Conservation (phyloP, 2,329 filamentous ascomycete genomes). For the Cytospora schulzeri region DNA sequence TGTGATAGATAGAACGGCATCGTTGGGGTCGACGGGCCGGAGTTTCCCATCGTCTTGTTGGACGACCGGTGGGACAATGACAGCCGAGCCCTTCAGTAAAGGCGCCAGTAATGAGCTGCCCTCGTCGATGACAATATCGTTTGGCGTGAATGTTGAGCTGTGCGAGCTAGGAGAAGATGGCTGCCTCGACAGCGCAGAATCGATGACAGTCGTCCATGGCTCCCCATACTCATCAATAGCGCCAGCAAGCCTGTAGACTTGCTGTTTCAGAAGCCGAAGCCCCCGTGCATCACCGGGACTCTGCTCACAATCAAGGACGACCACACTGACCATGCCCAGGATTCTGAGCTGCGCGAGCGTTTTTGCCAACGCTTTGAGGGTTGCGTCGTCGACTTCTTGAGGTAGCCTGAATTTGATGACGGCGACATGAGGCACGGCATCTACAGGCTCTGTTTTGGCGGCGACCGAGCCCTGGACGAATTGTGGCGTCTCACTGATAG, state of each 20-base stretch:
- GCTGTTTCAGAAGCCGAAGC: conserved; percentile 47
- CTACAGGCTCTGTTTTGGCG: conserved; percentile 34
- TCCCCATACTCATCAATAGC: conserved; percentile 72
- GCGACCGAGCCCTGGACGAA: conserved; percentile 40
- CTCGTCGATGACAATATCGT: conserved; percentile 44
- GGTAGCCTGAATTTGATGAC: conserved; percentile 81
- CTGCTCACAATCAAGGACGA: conserved; percentile 74
- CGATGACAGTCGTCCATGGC: conserved; percentile 69
- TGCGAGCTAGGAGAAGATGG: conserved; percentile 33
- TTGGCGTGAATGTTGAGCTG: conserved; percentile 35
- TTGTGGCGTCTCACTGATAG: conserved; percentile 38
- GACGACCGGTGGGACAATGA: conserved; percentile 58
- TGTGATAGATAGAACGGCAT: conserved; percentile 76
- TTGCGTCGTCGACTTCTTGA: conserved; percentile 68
- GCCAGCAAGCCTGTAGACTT: conserved; percentile 73
- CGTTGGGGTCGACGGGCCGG: conserved; percentile 51
- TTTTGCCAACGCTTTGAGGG: conserved; percentile 73
- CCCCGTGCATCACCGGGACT: conserved; percentile 38
- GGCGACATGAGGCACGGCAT: conserved; percentile 68
- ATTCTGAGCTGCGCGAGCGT: conserved; percentile 82
- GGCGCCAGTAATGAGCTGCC: conserved; percentile 64
- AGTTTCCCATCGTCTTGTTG: conserved; percentile 31
- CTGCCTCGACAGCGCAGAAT: conserved; percentile 51
- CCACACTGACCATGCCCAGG: conserved; percentile 78
- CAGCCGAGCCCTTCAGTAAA: conserved; percentile 68